These are phyloP conservation scores for Penicillium sp. DNA, from an alignment of 2,329 filamentous ascomycete species.

Conservation along the genomic window DNA sequence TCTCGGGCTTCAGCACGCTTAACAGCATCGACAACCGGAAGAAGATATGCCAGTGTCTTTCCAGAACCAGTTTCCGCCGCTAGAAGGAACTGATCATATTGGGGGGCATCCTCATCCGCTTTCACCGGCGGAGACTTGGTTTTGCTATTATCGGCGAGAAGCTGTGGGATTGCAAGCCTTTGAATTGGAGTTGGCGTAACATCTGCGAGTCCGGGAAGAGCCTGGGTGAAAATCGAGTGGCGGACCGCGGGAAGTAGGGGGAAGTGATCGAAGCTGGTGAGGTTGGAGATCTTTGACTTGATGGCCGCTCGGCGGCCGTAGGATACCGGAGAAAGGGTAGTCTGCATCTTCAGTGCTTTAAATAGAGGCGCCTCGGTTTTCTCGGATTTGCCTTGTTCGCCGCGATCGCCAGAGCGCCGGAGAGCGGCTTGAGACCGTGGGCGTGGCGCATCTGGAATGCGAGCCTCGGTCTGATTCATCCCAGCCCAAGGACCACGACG, in stretches of 20 bases:
- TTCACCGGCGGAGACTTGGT: constrained; percentile 39
- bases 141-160: constrained; percentile 62
- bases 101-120: constrained; percentile 43
- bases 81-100: constrained; percentile 72
- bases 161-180: constrained; percentile 79
- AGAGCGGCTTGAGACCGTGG: constrained; percentile 46
- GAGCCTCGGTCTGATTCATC: constrained; percentile 60
- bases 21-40: constrained; percentile 81
- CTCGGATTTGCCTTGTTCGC: constrained; percentile 40
- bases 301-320: constrained; percentile 69
- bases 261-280: constrained; percentile 82
- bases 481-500: constrained; percentile 60
- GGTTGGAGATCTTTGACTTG: constrained; percentile 64
- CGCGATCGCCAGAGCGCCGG: constrained; percentile 45
- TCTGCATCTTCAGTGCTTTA: constrained; percentile 95
- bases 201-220: constrained; percentile 73
- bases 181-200: constrained; percentile 87
- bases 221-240: constrained; percentile 71
- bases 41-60: constrained; percentile 90
- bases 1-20: constrained; percentile 74
- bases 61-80: constrained; percentile 97
- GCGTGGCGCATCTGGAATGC: constrained; percentile 47
- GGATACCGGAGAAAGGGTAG: constrained; percentile 72
- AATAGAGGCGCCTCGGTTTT: constrained; percentile 58
- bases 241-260: constrained; percentile 72